Conservation (phyloP, 225 moss, liverwort and hornwort genomes). For the Rhytidiadelphus loreus region DNA sequence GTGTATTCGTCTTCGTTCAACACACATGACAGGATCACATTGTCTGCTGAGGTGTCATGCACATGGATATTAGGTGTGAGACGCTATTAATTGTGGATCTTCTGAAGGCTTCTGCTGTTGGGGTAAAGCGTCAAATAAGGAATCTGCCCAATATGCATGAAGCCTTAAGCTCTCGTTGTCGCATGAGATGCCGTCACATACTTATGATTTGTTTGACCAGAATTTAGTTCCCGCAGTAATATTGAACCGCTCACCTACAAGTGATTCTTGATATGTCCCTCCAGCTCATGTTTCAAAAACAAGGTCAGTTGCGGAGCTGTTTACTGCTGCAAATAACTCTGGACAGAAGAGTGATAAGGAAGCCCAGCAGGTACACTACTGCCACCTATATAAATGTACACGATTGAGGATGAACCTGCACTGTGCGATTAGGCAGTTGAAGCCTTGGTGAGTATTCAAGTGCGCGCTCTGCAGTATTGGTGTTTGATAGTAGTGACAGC, state of each 20-base stretch:
- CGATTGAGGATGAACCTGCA: not conserved
- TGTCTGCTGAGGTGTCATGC: not conserved
- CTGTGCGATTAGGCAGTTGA: not conserved
- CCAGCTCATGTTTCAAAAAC: slow-evolving; percentile 51
- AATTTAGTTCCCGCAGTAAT: no score
- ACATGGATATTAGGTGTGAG: not conserved
- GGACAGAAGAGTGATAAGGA: slow-evolving; percentile 30
- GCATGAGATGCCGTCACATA: not conserved
- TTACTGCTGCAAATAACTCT: slow-evolving; percentile 30
- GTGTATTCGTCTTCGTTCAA: not conserved
- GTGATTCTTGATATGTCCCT: not conserved
- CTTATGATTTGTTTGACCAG: not conserved
- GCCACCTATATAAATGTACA: no score
- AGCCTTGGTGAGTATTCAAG: no score
- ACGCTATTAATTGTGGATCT: not conserved
- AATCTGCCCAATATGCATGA: not conserved
- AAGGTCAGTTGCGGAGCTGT: slow-evolving; percentile 48
- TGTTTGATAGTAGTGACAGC: not conserved
- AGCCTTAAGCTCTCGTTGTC: not conserved
- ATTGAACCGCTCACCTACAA: not conserved
- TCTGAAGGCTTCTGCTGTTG: no score
- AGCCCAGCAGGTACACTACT: slow-evolving; percentile 36
- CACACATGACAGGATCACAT: not conserved
- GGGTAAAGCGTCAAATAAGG: not conserved
- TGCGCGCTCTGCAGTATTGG: not conserved